Base-by-base conservation (phyloP, 2,329 filamentous ascomycete species). In the Rosellinia necatrix region DNA sequence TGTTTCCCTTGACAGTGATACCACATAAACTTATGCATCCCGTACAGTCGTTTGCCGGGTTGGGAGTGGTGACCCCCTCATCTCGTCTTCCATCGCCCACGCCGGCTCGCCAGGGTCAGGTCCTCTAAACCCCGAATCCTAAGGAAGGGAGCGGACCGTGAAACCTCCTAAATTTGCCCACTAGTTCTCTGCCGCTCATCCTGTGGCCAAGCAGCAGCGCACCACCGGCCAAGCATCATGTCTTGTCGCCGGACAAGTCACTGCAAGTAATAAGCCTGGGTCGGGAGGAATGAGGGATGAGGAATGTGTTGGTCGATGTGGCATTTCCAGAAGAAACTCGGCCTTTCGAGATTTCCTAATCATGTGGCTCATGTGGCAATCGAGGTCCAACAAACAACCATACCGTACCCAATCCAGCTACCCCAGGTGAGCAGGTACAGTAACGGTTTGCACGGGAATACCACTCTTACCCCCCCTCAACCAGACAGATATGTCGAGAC, bases 1-100 rank as follows among this genome's bases (percentile, higher is more conserved):
- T 59, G 48, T 27, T 37, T 17, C 21, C 29, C 34, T n/a, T 46
- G 21, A 53, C 44, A 27, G 21, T 41, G 17, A n/a, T 40, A n/a
- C n/a, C n/a, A n/a, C n/a, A n/a, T n/a, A n/a, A n/a, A n/a, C n/a
- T n/a, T n/a, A 50, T 59, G 52, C 56, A 56, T 52, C 52, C 30
- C 44, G 37, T 56, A 48, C 56, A 48, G 42, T 43, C 30, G 52
- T 29, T 52, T 56, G 52, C 56, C 56, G 47, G 52, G 48, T 56
- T 56, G 30, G 30, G 51, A 37, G 52, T 21, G n/a, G 38, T 29
- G 17, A 56, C 56, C 56, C n/a, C 56, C 56, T 59, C 56, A 56
- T 56, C 53, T 56, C 24, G 17, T 46, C 30, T n/a, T 12, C 6
- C 6, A 41, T 34, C 37, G 34, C 41, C 53, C 41, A 25, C 22